Evolutionary conservation across 2,329 filamentous ascomycete genomes (phyloP), one percentile per base, ranked within the genome.

Genomic region (Colletotrichum salicis): DNA sequence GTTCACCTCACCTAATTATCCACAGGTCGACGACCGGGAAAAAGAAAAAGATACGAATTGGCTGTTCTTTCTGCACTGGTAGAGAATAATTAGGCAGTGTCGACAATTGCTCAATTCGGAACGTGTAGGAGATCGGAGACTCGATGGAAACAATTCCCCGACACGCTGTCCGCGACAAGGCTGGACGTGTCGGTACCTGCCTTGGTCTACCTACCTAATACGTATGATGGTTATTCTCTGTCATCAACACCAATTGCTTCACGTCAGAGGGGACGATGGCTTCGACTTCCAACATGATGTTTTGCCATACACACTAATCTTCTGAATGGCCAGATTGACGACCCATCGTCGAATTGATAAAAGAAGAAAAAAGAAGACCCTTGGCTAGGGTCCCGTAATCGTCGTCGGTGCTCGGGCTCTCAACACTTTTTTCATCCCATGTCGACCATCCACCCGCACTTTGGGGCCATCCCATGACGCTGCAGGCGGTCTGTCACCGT

Each of bases 401-500:
- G n/a, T 37, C 56, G 33, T 31, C 10, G 33, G 31, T 22, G 51
- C 51, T 55, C 41, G 31, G 22, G 19, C 51, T 55, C 60, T 56
- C 61, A 64, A 64, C 61, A 64, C 29, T 41, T 64, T 55, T 63
- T 37, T 56, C 51, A 12, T 64, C 61, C 52, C 61, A 64, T 64
- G 24, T 64, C 33, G 24, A n/a, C 41, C 41, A 8, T n/a, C 41
- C 41, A 48, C 19, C 45, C 59, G 59, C 58, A 62, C 45, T 27
- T 27, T 29, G 58, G 45, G 11, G 33, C 59, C 59, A 31, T 52
- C 59, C 57, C 57, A 61, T 31, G 37, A n/a, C 12, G n/a, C n/a
- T 15, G n/a, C n/a, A 48, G 58, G 45, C 60, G 60, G 60, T 54
- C 60, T 63, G 60, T 63, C 60, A 63, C 60, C 45, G 31, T 54